Evolutionary conservation across 805 yeast species (phyloP).

Genomic region (Candida vaughaniae): DNA sequence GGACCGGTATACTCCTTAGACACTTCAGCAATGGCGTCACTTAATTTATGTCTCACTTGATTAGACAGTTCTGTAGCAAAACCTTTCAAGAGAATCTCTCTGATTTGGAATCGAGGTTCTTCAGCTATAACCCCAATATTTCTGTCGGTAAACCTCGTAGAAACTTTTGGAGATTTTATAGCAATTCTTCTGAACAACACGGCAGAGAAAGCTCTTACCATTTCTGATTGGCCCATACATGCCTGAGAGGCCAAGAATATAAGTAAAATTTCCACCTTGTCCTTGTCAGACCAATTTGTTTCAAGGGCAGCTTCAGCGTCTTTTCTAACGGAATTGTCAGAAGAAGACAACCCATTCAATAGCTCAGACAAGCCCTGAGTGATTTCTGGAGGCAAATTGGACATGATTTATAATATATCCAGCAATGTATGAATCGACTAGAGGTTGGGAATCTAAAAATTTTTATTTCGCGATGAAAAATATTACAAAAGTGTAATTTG

Average conservation of each 20-base stretch:
- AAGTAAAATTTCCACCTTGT: slow-evolving; percentile 63
- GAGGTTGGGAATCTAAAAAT: too few species aligned
- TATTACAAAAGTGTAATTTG: too few species aligned
- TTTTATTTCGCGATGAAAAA: too few species aligned
- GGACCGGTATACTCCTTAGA: slow-evolving; percentile 64
- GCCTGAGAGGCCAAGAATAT: slow-evolving; percentile 82
- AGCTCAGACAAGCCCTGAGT: slow-evolving; percentile 54
- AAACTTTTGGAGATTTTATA: slow-evolving; percentile 68
- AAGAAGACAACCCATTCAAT: slow-evolving; percentile 60
- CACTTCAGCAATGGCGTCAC: slow-evolving; percentile 92
- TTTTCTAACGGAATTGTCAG: slow-evolving; percentile 73
- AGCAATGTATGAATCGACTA: too few species aligned
- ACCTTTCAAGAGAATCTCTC: slow-evolving; percentile 68
- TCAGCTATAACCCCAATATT: slow-evolving; percentile 70
- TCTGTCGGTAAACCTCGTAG: slow-evolving; percentile 67
- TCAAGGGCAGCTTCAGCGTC: slow-evolving; percentile 75
- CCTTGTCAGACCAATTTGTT: slow-evolving; percentile 62
- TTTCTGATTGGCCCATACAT: slow-evolving; percentile 56
- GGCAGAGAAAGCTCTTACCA: slow-evolving; percentile 72
- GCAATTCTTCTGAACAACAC: slow-evolving; percentile 89
- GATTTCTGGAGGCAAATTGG: slow-evolving; percentile 60
- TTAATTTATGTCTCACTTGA: slow-evolving; percentile 82
- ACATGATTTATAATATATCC: slow-evolving; percentile 31
- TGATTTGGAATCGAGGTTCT: slow-evolving; percentile 59
- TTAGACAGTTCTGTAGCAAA: slow-evolving; percentile 67